Evolutionary conservation across 768 basidiomycete species (phyloP).

Genomic region (Galerina sulciceps): DNA sequence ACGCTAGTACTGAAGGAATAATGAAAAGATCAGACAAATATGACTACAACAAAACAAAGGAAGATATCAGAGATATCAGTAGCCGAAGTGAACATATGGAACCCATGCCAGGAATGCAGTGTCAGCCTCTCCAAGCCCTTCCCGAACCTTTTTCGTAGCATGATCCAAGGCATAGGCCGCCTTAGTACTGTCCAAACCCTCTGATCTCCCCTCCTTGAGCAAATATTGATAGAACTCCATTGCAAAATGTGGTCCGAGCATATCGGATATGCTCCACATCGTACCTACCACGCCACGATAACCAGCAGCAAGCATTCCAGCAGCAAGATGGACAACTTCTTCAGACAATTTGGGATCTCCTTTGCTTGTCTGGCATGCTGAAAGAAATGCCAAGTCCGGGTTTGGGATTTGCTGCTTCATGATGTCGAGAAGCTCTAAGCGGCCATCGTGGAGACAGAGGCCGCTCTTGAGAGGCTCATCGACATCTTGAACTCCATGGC

Average conservation of each 20-base stretch:
- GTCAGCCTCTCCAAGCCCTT: constrained; percentile 5
- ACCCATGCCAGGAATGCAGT: constrained; percentile 10
- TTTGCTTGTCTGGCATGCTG: constrained; percentile 26
- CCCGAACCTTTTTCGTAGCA: constrained; percentile 21
- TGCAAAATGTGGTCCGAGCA: constrained; percentile 34
- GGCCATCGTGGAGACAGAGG: constrained; percentile 24
- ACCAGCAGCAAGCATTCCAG: constrained; percentile 40
- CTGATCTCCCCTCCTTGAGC: constrained; percentile 5
- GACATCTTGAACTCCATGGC: constrained; percentile 35
- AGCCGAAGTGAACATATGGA: constrained; percentile 17
- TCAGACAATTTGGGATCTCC: constrained; percentile 28
- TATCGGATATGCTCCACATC: constrained; percentile 46
- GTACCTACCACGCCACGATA: constrained; percentile 39
- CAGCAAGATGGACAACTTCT: constrained; percentile 38
- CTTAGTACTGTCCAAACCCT: constrained; percentile 7
- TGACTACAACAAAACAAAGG: too few species aligned
- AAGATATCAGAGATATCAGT: not conserved
- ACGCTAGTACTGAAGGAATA: too few species aligned
- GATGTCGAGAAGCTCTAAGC: constrained; percentile 24
- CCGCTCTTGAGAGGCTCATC: constrained; percentile 29
- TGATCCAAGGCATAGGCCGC: constrained; percentile 28
- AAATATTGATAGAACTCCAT: constrained; percentile 34
- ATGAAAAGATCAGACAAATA: too few species aligned
- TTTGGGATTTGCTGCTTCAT: constrained; percentile 20
- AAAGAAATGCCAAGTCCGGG: constrained; percentile 43